A percentile compares a stretch with the other conserved stretches of the same genome.
phyloP scores from a whole-genome alignment of 768 basidiomycete genomes.

The Paxillus ammoniavirescens region DNA sequence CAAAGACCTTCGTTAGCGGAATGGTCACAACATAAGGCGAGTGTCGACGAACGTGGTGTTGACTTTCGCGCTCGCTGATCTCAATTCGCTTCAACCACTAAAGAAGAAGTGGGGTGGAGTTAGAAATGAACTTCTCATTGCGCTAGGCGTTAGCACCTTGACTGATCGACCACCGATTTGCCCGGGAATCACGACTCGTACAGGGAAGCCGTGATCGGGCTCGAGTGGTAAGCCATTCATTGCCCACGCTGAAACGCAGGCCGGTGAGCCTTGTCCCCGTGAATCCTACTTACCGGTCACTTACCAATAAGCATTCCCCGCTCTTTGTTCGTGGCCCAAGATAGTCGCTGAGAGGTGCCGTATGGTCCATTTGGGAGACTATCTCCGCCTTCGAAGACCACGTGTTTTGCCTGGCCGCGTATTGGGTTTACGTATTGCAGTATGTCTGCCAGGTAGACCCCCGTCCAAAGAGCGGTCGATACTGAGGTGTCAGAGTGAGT shows the following conservation, averaged over 20 bases:
- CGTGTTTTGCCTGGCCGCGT: constrained; percentile 40
- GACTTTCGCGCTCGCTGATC: constrained; percentile 46
- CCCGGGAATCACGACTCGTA: constrained; percentile 62
- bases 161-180: constrained; percentile 62
- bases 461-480: constrained; percentile 58
- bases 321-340: constrained; percentile 43
- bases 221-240: constrained; percentile 61
- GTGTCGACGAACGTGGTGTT: constrained; percentile 45
- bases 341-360: constrained; percentile 49
- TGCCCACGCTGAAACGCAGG: constrained; percentile 38
- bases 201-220: constrained; percentile 64
- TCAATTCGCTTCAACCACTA: constrained; percentile 61
- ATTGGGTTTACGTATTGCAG: constrained; percentile 44
- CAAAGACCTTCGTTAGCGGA: neutral
- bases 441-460: constrained; percentile 55
- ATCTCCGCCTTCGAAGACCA: constrained; percentile 61
- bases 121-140: neutral
- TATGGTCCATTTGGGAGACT: constrained; percentile 58
- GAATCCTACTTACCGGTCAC: neutral
- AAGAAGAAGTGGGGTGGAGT: neutral
- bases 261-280: neutral
- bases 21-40: neutral
- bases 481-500: constrained; percentile 22
- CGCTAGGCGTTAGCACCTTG: constrained; percentile 21
- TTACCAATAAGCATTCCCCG: constrained; percentile 50